Evolutionary conservation across 192 early-diverging fungal species (phyloP).

Genomic region (Entomortierella lignicola): DNA sequence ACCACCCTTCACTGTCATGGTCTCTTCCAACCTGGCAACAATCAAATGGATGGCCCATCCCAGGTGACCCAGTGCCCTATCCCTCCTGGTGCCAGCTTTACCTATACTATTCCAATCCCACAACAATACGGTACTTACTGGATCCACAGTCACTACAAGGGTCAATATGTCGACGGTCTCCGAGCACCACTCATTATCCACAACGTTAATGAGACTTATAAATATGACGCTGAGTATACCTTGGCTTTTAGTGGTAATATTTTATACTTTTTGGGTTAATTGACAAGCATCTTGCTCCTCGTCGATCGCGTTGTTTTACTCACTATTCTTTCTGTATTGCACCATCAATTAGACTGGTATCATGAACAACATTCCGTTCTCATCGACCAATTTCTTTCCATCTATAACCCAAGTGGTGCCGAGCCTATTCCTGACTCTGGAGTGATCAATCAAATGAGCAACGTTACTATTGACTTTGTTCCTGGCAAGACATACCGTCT

Average conservation of each 20-base stretch:
- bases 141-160: constrained; percentile 58
- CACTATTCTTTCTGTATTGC: neutral
- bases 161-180: constrained; percentile 60
- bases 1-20: constrained; percentile 84
- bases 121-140: constrained; percentile 61
- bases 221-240: constrained; percentile 77
- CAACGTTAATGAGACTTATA: constrained; percentile 65
- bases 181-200: constrained; percentile 78
- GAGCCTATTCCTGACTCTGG: constrained; percentile 44
- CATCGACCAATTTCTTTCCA: constrained; percentile 67
- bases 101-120: constrained; percentile 54
- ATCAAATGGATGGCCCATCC: constrained; percentile 60
- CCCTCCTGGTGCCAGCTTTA: constrained; percentile 44
- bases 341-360: constrained; percentile 69
- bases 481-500: constrained; percentile 42
- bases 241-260: constrained; percentile 70
- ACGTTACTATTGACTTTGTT: constrained; percentile 23
- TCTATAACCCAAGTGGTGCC: constrained; percentile 64
- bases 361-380: constrained; percentile 66
- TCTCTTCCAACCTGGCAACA: constrained; percentile 74
- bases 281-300: neutral
- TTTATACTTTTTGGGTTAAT: neutral
- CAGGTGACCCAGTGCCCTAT: constrained; percentile 57
- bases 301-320: too few relatives aligned
- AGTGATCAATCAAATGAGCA: constrained; percentile 22